Percentiles rank a stretch among this genome's conserved stretches.
Conservation (phyloP, 2,329 filamentous ascomycete genomes). For the Dryadomyces quercus-mongolicae region DNA sequence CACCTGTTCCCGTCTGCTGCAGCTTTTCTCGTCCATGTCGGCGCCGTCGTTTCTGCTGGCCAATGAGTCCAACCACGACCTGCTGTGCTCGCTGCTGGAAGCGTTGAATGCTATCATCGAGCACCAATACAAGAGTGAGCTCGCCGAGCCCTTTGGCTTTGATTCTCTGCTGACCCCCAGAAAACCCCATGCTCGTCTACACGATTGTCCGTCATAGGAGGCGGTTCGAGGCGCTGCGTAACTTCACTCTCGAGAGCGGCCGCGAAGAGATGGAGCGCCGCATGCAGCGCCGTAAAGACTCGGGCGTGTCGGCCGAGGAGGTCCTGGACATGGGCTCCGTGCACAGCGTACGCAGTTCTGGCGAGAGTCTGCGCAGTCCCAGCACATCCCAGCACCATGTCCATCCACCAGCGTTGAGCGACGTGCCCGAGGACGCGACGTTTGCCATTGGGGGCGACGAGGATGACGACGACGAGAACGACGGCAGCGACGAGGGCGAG, state of each 20-base stretch:
- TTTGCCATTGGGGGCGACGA: conserved; percentile 89
- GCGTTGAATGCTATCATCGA: conserved; percentile 85
- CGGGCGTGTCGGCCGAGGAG: conserved; percentile 32
- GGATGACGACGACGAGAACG: conserved; percentile 71
- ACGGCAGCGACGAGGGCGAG: conserved; percentile 38
- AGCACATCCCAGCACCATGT: background rate
- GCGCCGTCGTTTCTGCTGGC: conserved; percentile 83
- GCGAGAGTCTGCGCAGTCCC: conserved; percentile 57
- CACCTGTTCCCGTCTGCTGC: conserved; percentile 70
- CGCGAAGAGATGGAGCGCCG: conserved; percentile 82
- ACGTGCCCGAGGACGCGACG: conserved; percentile 65
- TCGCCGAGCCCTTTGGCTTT: conserved; percentile 7
- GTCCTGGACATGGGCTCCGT: conserved; percentile 34
- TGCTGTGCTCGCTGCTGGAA: conserved; percentile 73
- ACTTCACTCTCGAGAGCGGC: conserved; percentile 84
- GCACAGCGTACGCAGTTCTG: conserved; percentile 48
- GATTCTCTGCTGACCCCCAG: conserved; percentile 24
- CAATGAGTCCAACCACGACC: conserved; percentile 78
- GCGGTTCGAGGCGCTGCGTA: conserved; percentile 71
- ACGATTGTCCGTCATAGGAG: conserved; percentile 68
- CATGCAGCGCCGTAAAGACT: conserved; percentile 57
- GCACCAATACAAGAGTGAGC: conserved; percentile 67
- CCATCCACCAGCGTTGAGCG: conserved; percentile 48
- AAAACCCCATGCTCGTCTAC: conserved; percentile 72
- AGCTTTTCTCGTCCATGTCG: conserved; percentile 85